These are phyloP conservation scores for Sporormia fimetaria DNA, from an alignment of 495 filamentous ascomycete genomes.

Conservation along the genomic window DNA sequence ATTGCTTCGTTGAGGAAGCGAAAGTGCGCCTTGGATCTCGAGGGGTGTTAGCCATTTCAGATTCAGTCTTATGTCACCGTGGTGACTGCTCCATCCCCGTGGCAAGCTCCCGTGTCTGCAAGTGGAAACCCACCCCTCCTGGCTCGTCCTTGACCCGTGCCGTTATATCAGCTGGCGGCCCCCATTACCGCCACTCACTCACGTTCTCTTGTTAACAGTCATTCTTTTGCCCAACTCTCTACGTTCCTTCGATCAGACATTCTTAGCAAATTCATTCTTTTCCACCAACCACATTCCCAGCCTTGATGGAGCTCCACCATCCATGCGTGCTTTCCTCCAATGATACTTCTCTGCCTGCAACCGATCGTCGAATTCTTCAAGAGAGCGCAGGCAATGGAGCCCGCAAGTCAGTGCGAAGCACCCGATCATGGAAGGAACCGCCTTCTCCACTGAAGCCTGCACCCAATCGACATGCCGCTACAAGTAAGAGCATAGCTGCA, in stretches of 20 bases:
- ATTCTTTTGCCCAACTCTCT: slow-evolving; percentile 42
- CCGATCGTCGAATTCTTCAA: slow-evolving; percentile 25
- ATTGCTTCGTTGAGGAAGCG: too few relatives aligned
- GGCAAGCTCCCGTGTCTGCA: slow-evolving; percentile 9
- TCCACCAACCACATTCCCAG: slow-evolving; percentile 24
- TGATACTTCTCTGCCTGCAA: slow-evolving; percentile 27
- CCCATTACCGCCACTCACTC: slow-evolving; percentile 36
- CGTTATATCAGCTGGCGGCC: slow-evolving; percentile 28
- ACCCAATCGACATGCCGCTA: too few relatives aligned
- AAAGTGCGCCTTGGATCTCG: slow-evolving; percentile 16
- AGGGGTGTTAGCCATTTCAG: slow-evolving; percentile 23
- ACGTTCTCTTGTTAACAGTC: slow-evolving; percentile 52
- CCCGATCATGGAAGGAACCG: slow-evolving; percentile 12
- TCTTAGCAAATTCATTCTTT: slow-evolving; percentile 21
- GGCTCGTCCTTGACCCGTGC: slow-evolving; percentile 15
- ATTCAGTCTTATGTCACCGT: slow-evolving; percentile 11
- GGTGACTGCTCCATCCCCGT: slow-evolving; percentile 11
- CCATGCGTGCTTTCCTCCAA: slow-evolving; percentile 35
- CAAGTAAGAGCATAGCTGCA: slow-evolving; percentile 4
- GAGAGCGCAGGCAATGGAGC: slow-evolving; percentile 32
- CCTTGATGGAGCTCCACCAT: slow-evolving; percentile 25
- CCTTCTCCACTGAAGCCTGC: slow-evolving; percentile 13
- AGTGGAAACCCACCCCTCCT: slow-evolving; percentile 13
- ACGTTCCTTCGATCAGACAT: slow-evolving; percentile 34
- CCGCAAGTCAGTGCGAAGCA: slow-evolving; percentile 5